phyloP scores from a whole-genome alignment of 2,329 filamentous ascomycete species.

The Zasmidium angulare region DNA sequence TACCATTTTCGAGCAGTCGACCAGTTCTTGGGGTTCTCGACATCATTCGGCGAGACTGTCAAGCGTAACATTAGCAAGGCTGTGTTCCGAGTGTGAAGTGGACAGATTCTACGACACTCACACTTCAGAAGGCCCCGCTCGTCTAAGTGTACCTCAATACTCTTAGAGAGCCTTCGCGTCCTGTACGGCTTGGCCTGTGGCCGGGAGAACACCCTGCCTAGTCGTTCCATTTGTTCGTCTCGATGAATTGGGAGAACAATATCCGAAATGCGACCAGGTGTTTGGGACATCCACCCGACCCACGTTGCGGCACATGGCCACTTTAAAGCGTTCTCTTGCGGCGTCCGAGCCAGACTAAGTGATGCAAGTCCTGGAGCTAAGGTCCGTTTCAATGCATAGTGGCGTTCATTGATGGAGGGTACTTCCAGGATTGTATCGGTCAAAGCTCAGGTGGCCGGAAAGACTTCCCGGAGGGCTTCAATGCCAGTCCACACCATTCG shows the following conservation, averaged over 20 bases:
- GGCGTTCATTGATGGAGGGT: not conserved
- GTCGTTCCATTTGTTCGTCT: not conserved
- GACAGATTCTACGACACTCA: not conserved
- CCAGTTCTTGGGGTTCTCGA: constrained; percentile 51
- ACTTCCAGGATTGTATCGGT: not conserved
- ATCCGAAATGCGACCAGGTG: not conserved
- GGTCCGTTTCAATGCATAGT: not conserved
- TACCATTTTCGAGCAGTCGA: constrained; percentile 39
- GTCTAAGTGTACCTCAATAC: constrained; percentile 42
- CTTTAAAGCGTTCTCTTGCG: not conserved
- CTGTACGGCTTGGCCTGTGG: constrained; percentile 9
- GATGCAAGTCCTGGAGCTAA: not conserved
- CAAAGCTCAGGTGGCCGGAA: not conserved
- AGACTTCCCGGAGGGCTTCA: not conserved
- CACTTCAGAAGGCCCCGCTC: constrained; percentile 36
- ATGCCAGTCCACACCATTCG: too few relatives aligned
- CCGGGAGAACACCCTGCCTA: constrained; percentile 6
- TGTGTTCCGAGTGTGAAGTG: not conserved
- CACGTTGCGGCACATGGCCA: not conserved
- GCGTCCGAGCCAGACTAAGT: not conserved
- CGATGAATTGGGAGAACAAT: not conserved
- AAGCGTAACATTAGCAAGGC: constrained; percentile 28
- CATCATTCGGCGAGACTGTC: constrained; percentile 50
- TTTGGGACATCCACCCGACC: not conserved
- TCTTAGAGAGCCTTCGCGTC: not conserved